A percentile compares a stretch with the other conserved stretches of the same genome.
Evolutionary conservation across 345 rosid genomes (phyloP).

Genomic region (Hypericum perforatum): DNA sequence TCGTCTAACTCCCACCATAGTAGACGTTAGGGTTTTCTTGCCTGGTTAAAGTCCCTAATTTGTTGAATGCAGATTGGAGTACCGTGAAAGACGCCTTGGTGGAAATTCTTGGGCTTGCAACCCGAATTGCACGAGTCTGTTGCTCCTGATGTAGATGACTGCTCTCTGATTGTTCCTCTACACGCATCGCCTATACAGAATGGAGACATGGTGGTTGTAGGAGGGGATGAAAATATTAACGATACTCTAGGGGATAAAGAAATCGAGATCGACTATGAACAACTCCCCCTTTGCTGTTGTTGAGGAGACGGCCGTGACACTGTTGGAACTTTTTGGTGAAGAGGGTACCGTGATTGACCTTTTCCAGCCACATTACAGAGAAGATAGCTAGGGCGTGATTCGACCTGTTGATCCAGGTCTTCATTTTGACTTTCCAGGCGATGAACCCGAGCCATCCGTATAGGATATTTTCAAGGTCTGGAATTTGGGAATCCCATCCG

Average conservation of each 20-base stretch:
- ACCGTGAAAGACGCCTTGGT: slow-evolving; percentile 44
- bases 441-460: slow-evolving; percentile 16
- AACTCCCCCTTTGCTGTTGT: not conserved
- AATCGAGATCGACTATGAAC: not conserved
- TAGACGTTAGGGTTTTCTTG: slow-evolving; percentile 81
- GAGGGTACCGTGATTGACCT: slow-evolving; percentile 22
- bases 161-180: not conserved
- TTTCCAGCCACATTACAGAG: slow-evolving; percentile 28
- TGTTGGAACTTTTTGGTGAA: slow-evolving; percentile 12
- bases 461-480: slow-evolving; percentile 56
- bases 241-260: too few relatives aligned
- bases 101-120: slow-evolving; percentile 34
- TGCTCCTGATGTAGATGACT: slow-evolving; percentile 10
- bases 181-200: slow-evolving; percentile 4
- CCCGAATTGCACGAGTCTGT: slow-evolving; percentile 24
- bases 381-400: slow-evolving; percentile 7
- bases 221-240: slow-evolving; percentile 2
- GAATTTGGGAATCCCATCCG: slow-evolving; percentile 46
- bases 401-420: slow-evolving; percentile 13
- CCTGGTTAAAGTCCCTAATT: slow-evolving; percentile 34
- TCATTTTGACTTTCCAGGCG: slow-evolving; percentile 9
- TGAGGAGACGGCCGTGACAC: not conserved
- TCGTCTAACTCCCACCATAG: too few relatives aligned
- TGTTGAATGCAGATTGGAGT: slow-evolving; percentile 35
- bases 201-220: not conserved